A percentile compares a stretch with the other conserved stretches of the same genome.
Conservation (phyloP, 768 basidiomycete species). For the Phanerochaete carnosa region DNA sequence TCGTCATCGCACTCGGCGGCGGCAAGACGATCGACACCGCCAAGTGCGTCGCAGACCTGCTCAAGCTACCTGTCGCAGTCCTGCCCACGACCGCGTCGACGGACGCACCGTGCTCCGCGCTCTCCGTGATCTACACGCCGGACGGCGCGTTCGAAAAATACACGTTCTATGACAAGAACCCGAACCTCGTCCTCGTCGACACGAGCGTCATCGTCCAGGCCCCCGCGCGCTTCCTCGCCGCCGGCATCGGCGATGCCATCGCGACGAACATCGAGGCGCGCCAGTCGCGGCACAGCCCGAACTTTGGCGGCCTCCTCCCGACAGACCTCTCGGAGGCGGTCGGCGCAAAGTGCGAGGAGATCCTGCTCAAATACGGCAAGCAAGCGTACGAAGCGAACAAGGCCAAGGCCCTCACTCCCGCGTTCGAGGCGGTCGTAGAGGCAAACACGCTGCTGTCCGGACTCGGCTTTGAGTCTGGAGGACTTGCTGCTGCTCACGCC, state of each 20-base stretch:
- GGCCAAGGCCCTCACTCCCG: slow-evolving; percentile 25
- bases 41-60: slow-evolving; percentile 26
- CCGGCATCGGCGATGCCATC: slow-evolving; percentile 30
- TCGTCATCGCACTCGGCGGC: slow-evolving; percentile 30
- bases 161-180: slow-evolving; percentile 28
- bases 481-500: slow-evolving; percentile 29
- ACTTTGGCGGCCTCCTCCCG: slow-evolving; percentile 28
- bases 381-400: slow-evolving; percentile 29
- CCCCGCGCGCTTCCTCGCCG: slow-evolving; percentile 27
- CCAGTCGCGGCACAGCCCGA: slow-evolving; percentile 19
- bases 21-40: slow-evolving; percentile 31
- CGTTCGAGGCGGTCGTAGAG: slow-evolving; percentile 31
- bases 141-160: slow-evolving; percentile 27
- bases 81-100: slow-evolving; percentile 29
- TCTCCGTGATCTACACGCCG: slow-evolving; percentile 30
- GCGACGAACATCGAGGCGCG: slow-evolving; percentile 31
- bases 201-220: slow-evolving; percentile 28
- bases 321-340: slow-evolving; percentile 28
- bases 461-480: slow-evolving; percentile 30
- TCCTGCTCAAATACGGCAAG: slow-evolving; percentile 28
- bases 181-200: slow-evolving; percentile 27
- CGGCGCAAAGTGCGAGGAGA: slow-evolving; percentile 30
- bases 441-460: slow-evolving; percentile 30
- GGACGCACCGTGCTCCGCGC: slow-evolving; percentile 31
- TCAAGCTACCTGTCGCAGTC: slow-evolving; percentile 23